phyloP scores from a whole-genome alignment of 1,139 yeast genomes.

The Geotrichum fermentans region DNA sequence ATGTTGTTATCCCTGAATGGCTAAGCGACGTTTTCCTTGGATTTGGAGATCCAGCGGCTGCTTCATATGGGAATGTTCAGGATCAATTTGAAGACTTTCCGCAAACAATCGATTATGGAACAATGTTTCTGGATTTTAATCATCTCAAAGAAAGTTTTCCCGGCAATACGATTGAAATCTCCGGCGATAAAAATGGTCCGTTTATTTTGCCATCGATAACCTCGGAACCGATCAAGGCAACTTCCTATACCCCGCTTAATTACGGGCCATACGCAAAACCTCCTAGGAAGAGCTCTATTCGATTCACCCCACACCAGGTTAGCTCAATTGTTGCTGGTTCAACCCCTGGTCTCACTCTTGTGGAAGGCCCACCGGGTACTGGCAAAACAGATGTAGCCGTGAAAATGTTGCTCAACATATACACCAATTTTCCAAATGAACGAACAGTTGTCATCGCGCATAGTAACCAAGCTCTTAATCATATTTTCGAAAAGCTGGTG shows the following conservation, averaged over 20 bases:
- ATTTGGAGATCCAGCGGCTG: conserved; percentile 34
- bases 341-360: conserved; percentile 10
- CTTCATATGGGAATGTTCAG: conserved; percentile 21
- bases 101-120: conserved; percentile 23
- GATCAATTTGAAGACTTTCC: conserved; percentile 3
- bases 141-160: conserved; percentile 29
- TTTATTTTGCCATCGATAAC: conserved; percentile 15
- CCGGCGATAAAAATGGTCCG: conserved; percentile 12
- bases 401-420: conserved; percentile 30
- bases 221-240: not conserved
- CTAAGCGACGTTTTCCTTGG: conserved; percentile 39
- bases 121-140: conserved; percentile 29
- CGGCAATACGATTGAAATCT: conserved; percentile 14
- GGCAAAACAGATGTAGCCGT: conserved; percentile 41
- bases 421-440: conserved; percentile 34
- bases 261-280: conserved; percentile 7
- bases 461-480: conserved; percentile 27
- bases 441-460: conserved; percentile 40
- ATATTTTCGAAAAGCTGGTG: conserved; percentile 26
- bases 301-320: conserved; percentile 31
- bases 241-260: not conserved
- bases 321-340: conserved; percentile 40
- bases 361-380: conserved; percentile 45
- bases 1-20: conserved; percentile 38
- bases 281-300: conserved; percentile 19